Percentiles rank a stretch among this genome's conserved stretches.
Evolutionary conservation across 352 stramenopile species (phyloP).

Genomic region (Phytophthora hybrid): DNA sequence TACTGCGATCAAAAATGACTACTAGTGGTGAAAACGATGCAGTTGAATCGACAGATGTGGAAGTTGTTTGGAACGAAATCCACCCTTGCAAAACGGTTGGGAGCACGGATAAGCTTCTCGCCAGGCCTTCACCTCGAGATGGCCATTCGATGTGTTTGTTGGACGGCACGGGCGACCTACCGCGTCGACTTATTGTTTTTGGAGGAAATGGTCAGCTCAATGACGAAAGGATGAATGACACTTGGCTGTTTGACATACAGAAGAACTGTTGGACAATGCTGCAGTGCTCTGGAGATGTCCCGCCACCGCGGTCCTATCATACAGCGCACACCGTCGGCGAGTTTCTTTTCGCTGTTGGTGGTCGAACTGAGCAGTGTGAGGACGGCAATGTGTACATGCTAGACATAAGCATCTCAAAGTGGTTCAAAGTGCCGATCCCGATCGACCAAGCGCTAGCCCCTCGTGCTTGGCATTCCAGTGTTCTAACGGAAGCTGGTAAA

Average conservation of each 20-base stretch:
- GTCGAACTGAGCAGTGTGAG: constrained; percentile 55
- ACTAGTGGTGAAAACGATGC: not conserved
- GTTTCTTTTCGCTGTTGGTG: constrained; percentile 71
- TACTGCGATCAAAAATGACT: constrained; percentile 23
- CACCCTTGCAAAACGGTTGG: not conserved
- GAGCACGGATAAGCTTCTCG: not conserved
- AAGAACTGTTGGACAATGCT: constrained; percentile 49
- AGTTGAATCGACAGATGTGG: not conserved
- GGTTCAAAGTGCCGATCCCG: constrained; percentile 58
- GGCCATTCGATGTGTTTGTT: constrained; percentile 68
- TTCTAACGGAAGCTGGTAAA: constrained; percentile 42
- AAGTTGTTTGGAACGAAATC: constrained; percentile 45
- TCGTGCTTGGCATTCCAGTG: constrained; percentile 76
- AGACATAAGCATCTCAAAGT: constrained; percentile 55
- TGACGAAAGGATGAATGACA: constrained; percentile 74
- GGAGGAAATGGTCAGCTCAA: constrained; percentile 79
- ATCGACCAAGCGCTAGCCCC: constrained; percentile 37
- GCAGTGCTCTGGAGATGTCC: constrained; percentile 51
- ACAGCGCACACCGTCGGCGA: constrained; percentile 58
- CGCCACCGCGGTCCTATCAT: constrained; percentile 70
- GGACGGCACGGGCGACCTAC: not conserved
- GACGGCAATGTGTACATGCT: constrained; percentile 64
- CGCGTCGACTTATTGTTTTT: constrained; percentile 57
- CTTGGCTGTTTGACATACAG: constrained; percentile 66
- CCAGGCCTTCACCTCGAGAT: constrained; percentile 59